Conservation (phyloP, 106 monocot genomes). For the Cymbidium sinense region DNA sequence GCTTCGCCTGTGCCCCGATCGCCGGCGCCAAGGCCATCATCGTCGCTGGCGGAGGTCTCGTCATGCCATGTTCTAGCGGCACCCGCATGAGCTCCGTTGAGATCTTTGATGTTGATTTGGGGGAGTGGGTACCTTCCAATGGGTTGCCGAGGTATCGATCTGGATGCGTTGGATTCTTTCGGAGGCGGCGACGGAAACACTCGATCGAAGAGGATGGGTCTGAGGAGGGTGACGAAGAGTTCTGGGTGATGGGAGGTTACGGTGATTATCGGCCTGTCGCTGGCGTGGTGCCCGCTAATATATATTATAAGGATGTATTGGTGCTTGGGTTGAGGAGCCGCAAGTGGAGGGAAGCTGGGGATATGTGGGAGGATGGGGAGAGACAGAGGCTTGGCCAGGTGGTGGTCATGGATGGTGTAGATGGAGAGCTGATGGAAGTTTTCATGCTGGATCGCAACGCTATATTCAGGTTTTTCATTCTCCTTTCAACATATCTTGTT, state of each 20-base stretch:
- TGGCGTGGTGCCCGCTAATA: conserved; percentile 60
- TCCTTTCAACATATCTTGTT: neutral
- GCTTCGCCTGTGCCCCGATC: conserved; percentile 57
- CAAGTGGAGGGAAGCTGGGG: conserved; percentile 66
- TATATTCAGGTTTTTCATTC: conserved; percentile 50
- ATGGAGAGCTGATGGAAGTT: conserved; percentile 27
- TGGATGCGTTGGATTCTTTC: conserved; percentile 57
- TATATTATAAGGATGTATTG: conserved; percentile 63
- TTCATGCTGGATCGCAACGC: conserved; percentile 71
- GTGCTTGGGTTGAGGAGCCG: conserved; percentile 57
- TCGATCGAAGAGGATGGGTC: neutral
- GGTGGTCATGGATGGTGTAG: conserved; percentile 34
- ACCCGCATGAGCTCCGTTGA: conserved; percentile 54
- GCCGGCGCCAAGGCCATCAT: conserved; percentile 17
- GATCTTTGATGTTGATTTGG: conserved; percentile 13
- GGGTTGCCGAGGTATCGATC: conserved; percentile 47
- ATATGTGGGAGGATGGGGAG: conserved; percentile 82
- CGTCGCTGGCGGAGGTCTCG: conserved; percentile 89
- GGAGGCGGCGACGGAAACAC: neutral
- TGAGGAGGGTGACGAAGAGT: conserved; percentile 33
- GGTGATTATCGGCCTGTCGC: conserved; percentile 49
- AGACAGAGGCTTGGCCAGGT: conserved; percentile 55
- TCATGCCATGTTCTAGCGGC: conserved; percentile 49
- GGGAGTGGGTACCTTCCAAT: conserved; percentile 35
- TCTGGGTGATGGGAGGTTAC: conserved; percentile 88